Conservation (phyloP, 2,329 filamentous ascomycete species). For the Pseudocercospora fijiensis region DNA sequence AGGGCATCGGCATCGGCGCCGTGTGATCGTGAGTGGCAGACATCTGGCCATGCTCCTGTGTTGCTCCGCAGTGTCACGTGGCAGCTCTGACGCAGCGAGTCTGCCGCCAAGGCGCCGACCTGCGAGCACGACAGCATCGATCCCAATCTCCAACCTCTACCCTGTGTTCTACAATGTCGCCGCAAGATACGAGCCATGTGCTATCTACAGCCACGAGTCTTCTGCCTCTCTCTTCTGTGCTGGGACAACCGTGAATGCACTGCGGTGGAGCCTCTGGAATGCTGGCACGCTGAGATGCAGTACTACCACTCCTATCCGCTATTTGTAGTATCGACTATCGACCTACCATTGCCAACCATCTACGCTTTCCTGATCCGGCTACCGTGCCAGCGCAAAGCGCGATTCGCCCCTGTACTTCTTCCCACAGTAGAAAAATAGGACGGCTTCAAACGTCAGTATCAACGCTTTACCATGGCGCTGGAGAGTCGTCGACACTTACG, state of each 20-base stretch:
- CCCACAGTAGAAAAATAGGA: constrained; percentile 52
- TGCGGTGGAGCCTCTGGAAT: constrained; percentile 21
- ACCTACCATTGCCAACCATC: constrained; percentile 16
- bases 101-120: constrained; percentile 7
- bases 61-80: constrained; percentile 31
- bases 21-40: constrained; percentile 13
- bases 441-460: constrained; percentile 36
- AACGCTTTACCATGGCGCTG: constrained; percentile 27
- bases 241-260: constrained; percentile 11
- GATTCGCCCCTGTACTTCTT: constrained; percentile 50
- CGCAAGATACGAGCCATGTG: constrained; percentile 22
- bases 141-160: constrained; percentile 9
- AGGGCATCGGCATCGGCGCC: constrained; percentile 6
- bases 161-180: constrained; percentile 1
- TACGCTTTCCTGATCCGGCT: constrained; percentile 31
- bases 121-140: constrained; percentile 15
- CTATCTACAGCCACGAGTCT: constrained; percentile 19
- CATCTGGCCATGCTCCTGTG: constrained; percentile 26
- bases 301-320: constrained; percentile 20
- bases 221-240: constrained; percentile 10
- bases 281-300: constrained; percentile 23
- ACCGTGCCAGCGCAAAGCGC: constrained; percentile 45
- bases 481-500: constrained; percentile 32
- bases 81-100: constrained; percentile 17
- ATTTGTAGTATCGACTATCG: constrained; percentile 16